Evolutionary conservation across 352 stramenopile genomes (phyloP).

Genomic region (Achlya hypogyna): DNA sequence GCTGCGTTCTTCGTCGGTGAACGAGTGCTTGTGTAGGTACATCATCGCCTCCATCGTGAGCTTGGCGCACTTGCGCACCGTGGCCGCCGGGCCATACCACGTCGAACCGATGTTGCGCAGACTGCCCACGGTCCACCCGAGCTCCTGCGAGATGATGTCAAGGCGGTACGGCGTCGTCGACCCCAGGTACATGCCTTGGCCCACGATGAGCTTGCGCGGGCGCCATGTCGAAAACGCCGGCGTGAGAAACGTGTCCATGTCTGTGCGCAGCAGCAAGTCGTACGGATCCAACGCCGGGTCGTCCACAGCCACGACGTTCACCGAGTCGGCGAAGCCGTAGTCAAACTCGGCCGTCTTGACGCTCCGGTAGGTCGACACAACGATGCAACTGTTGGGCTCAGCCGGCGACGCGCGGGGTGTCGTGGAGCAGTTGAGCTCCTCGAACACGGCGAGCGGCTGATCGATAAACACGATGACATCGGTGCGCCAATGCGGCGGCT

Average conservation of each 20-base stretch:
- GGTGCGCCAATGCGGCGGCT: neutral
- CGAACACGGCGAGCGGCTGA: neutral
- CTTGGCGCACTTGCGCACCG: neutral
- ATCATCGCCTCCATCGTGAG: neutral
- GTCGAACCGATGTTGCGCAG: constrained; percentile 2
- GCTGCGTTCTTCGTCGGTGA: constrained; percentile 16
- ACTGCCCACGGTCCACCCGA: neutral
- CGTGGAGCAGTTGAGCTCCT: neutral
- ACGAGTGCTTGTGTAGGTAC: constrained; percentile 1
- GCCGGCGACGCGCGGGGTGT: neutral
- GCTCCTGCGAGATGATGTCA: neutral
- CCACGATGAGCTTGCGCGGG: too few species aligned
- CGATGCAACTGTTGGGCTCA: neutral
- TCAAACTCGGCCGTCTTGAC: neutral
- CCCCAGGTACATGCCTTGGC: neutral
- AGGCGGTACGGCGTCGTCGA: neutral
- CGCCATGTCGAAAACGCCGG: neutral
- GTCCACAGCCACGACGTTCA: neutral
- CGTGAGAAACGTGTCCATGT: neutral
- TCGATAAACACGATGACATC: neutral
- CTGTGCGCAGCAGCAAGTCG: neutral
- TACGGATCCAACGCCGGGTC: neutral
- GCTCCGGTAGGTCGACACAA: neutral
- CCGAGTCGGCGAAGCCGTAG: neutral
- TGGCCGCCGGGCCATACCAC: constrained; percentile 3